Evolutionary conservation across 2,329 filamentous ascomycete species (phyloP), one percentile per base, ranked within the genome.

Genomic region (Endothia cerciana): DNA sequence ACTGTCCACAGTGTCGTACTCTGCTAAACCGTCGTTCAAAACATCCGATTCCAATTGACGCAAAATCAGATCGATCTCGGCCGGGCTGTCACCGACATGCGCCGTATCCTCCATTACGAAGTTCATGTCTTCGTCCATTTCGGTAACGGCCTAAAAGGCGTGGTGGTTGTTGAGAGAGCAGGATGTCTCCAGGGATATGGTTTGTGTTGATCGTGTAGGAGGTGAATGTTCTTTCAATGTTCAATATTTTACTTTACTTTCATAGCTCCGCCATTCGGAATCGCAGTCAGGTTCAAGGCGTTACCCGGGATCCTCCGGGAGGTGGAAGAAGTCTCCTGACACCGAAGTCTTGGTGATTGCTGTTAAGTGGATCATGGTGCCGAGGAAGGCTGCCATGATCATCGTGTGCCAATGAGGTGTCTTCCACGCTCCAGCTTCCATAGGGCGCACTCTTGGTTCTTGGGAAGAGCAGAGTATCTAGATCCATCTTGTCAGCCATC

Each of bases 241-340:
- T 53, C 49, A 13, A 33, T 30, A 22, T n/a, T 25, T 59, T 36
- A 33, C 17, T 36, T 30, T 4, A 2, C 33, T 19, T 58, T 36
- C 7, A 4, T 58, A 17, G 11, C 17, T 15, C 55, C 28, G 55
- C 36, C n/a, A n/a, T 58, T 28, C 22, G 15, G 4, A 41, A 45
- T 33, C 49, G 28, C 57, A 57, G 30, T 36, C 41, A 49, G 38
- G 19, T 19, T 51, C 17, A 62, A 57, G 11, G 11, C 38, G 47
- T 67, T 67, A 65, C 6, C 65, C 65, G 2, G 65, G 65, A n/a
- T 67, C 57, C 15, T 61, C 51, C 65, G 64, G 65, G 65, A 58
- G 62, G 49, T 53, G 41, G 65, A 49, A 17, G 3, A 41, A 17
- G n/a, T 28, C 8, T 10, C 11, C 36, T 1, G 22, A 17, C 22